A percentile compares a stretch with the other conserved stretches of the same genome.
Conservation (phyloP, 768 basidiomycete genomes). For the Sutorius australiensis region DNA sequence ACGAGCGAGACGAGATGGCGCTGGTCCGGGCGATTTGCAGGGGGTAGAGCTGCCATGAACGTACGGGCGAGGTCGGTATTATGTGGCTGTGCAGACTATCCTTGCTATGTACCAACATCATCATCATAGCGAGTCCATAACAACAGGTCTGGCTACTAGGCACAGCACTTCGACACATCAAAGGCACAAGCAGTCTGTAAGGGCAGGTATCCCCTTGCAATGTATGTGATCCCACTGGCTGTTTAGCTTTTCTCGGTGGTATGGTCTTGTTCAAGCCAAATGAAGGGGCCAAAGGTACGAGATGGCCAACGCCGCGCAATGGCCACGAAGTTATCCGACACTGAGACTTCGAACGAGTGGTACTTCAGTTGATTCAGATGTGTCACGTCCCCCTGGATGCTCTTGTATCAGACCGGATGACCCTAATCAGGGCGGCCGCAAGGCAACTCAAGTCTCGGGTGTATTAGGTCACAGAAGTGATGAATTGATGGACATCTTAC, state of each 20-base stretch:
- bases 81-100: slow-evolving; percentile 8
- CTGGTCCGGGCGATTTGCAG: slow-evolving; percentile 33
- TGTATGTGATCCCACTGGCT: too few relatives aligned
- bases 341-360: slow-evolving; percentile 17
- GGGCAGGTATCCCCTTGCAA: too few relatives aligned
- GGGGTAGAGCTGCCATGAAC: slow-evolving; percentile 20
- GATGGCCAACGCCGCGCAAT: background rate
- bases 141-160: too few relatives aligned
- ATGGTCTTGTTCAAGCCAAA: too few relatives aligned
- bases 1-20: slow-evolving; percentile 73
- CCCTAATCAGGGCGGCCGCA: slow-evolving; percentile 22
- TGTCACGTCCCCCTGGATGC: slow-evolving; percentile 30
- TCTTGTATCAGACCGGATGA: slow-evolving; percentile 36
- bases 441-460: background rate
- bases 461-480: slow-evolving; percentile 15
- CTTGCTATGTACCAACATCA: too few relatives aligned
- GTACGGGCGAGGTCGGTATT: background rate
- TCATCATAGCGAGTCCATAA: too few relatives aligned
- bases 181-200: too few relatives aligned
- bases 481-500: slow-evolving; percentile 20
- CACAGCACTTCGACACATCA: too few relatives aligned
- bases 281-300: background rate
- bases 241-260: too few relatives aligned
- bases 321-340: background rate
- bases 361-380: slow-evolving; percentile 19